Conservation (phyloP, 805 yeast species). For the Lipomyces sp. region DNA sequence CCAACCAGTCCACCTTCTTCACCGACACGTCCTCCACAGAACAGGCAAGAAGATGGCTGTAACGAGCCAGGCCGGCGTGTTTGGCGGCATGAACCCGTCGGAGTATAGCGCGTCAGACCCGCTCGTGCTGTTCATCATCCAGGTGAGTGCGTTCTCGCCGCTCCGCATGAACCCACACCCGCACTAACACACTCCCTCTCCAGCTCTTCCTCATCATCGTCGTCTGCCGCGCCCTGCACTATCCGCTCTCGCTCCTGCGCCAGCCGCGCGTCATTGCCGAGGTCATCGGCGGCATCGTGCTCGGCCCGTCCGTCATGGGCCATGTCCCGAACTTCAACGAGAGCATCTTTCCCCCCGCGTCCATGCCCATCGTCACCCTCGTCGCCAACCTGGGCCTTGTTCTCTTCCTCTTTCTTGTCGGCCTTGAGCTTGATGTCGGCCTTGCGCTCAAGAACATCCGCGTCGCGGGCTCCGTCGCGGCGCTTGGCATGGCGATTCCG, state of each 20-base stretch:
- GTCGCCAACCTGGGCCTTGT: slow-evolving; percentile 75
- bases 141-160: slow-evolving; percentile 46
- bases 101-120: slow-evolving; percentile 58
- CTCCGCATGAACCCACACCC: too few species aligned
- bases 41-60: not conserved
- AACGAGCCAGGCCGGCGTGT: slow-evolving; percentile 52
- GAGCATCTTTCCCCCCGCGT: slow-evolving; percentile 60
- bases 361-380: slow-evolving; percentile 61
- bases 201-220: slow-evolving; percentile 45
- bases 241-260: slow-evolving; percentile 56
- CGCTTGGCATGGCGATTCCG: slow-evolving; percentile 71
- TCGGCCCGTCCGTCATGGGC: slow-evolving; percentile 77
- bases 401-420: slow-evolving; percentile 69
- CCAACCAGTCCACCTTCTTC: too few species aligned
- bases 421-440: slow-evolving; percentile 70
- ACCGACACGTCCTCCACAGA: too few species aligned
- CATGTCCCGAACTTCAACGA: slow-evolving; percentile 62
- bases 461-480: slow-evolving; percentile 66
- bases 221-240: slow-evolving; percentile 57
- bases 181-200: too few species aligned
- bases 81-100: slow-evolving; percentile 70
- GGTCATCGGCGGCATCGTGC: slow-evolving; percentile 68
- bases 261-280: slow-evolving; percentile 84
- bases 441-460: slow-evolving; percentile 59
- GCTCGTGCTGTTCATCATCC: slow-evolving; percentile 66